Evolutionary conservation across 1,139 yeast genomes (phyloP), one percentile per base, ranked within the genome.

Genomic region (Pichia sp.): DNA sequence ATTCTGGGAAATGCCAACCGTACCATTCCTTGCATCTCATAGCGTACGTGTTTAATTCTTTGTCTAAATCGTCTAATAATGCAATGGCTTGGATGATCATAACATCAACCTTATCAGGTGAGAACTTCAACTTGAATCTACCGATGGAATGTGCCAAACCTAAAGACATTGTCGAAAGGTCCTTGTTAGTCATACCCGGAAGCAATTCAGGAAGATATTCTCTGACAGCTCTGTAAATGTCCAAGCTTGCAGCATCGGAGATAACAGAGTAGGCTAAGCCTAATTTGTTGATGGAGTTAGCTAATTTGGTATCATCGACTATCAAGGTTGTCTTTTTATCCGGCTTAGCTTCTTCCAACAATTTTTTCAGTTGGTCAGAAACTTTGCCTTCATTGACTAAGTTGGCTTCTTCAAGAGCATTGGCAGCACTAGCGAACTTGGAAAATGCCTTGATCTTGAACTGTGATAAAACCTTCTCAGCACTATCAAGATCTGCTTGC

Each of bases 1-100:
- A 83, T 76, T 93, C 99, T 46, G 99, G 99, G 84, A 93, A 95
- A 74, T 93, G 99, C 99, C 99, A 93, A 63, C 99, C 98, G 76
- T 95, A 93, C 99, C 99, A 93, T 78, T 93, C 99, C 78, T 92
- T 92, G 71, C 84, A 83, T 78, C 99, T 85, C 99, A 93, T 93
- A 64, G 98, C 93, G 69, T 89, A 93, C 52, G 98, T 95, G 78
- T 93, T 93, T 68, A 93, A 81, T 72, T 95, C 99, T 77, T 93
- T 93, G 77, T 93, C 99, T 69, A 93, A 83, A 72, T 95, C 97
- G 69, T 93, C 99, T 69, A 93, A 81, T 63, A 95, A 78, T 40
- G 99, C 97, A 75, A 93, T 93, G 57, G 99, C 99, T 79, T 95
- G 99, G 61, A 93, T 95, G 72, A 93, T 91, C 97, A 92, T 92